Percentiles rank a stretch among this genome's conserved stretches.
phyloP scores from a whole-genome alignment of 371 early-diverging fungal species.

The Haplosporangium sp. region DNA sequence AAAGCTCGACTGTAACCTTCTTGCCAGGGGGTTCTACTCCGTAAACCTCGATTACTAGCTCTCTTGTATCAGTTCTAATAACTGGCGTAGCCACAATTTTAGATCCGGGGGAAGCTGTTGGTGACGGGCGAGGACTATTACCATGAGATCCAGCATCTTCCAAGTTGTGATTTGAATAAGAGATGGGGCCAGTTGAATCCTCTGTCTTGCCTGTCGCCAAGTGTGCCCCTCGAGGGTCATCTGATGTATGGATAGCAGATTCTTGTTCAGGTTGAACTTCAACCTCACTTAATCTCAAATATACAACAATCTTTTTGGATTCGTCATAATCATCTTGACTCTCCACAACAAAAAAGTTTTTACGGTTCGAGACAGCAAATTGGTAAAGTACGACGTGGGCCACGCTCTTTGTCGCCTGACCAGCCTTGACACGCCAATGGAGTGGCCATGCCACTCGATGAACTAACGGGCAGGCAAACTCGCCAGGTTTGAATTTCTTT shows the following conservation, averaged over 20 bases:
- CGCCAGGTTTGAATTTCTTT: slow-evolving; percentile 67
- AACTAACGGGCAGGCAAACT: slow-evolving; percentile 79
- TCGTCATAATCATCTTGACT: slow-evolving; percentile 47
- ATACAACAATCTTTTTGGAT: slow-evolving; percentile 66
- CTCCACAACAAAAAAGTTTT: slow-evolving; percentile 78
- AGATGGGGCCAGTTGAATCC: not conserved
- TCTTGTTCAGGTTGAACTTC: slow-evolving; percentile 42
- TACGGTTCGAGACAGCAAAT: slow-evolving; percentile 79
- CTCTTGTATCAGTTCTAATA: slow-evolving; percentile 60
- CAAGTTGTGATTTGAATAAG: slow-evolving; percentile 7
- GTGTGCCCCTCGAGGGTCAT: slow-evolving; percentile 29
- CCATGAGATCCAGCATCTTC: slow-evolving; percentile 45
- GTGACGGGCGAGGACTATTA: slow-evolving; percentile 52
- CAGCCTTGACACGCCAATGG: slow-evolving; percentile 82
- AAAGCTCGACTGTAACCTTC: slow-evolving; percentile 76
- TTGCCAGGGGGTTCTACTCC: slow-evolving; percentile 77
- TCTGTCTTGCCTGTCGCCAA: slow-evolving; percentile 24
- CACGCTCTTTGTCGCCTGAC: slow-evolving; percentile 72
- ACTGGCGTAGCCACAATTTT: slow-evolving; percentile 27
- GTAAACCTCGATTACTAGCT: slow-evolving; percentile 77
- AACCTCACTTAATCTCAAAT: slow-evolving; percentile 70
- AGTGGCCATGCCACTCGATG: slow-evolving; percentile 73
- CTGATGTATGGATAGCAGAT: slow-evolving; percentile 1
- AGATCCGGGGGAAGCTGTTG: slow-evolving; percentile 53
- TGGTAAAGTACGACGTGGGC: slow-evolving; percentile 66